A percentile compares a stretch with the other conserved stretches of the same genome.
Evolutionary conservation across 2,329 filamentous ascomycete species (phyloP).

Genomic region (Shiraia sp.): DNA sequence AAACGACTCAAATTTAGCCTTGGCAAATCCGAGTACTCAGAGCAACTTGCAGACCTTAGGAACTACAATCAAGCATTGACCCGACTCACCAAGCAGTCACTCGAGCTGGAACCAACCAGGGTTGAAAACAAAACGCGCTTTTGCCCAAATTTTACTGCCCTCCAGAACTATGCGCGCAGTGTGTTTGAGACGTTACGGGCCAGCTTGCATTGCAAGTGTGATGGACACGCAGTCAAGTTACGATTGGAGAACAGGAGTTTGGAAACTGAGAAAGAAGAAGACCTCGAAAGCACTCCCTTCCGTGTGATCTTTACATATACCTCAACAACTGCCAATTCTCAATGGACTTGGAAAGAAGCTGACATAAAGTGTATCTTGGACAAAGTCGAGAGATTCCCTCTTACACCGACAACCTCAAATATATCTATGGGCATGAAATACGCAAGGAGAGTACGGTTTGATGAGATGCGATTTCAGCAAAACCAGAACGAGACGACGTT

Average conservation of each 20-base stretch:
- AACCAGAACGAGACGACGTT: not conserved
- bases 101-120: slow-evolving; percentile 19
- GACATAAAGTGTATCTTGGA: slow-evolving; percentile 17
- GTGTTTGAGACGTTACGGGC: slow-evolving; percentile 18
- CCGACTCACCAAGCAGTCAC: slow-evolving; percentile 26
- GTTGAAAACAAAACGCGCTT: slow-evolving; percentile 2
- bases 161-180: slow-evolving; percentile 17
- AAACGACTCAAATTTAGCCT: slow-evolving; percentile 30
- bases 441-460: slow-evolving; percentile 8
- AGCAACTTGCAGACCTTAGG: slow-evolving; percentile 20
- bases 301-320: slow-evolving; percentile 19
- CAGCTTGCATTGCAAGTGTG: slow-evolving; percentile 21
- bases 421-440: not conserved
- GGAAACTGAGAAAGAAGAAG: slow-evolving; percentile 7
- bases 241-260: slow-evolving; percentile 16
- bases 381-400: slow-evolving; percentile 2
- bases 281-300: slow-evolving; percentile 13
- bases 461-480: slow-evolving; percentile 4
- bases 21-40: slow-evolving; percentile 26
- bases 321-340: not conserved
- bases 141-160: slow-evolving; percentile 25
- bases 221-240: slow-evolving; percentile 26
- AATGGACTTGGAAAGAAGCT: slow-evolving; percentile 14
- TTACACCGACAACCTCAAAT: not conserved
- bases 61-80: slow-evolving; percentile 24